A percentile compares a stretch with the other conserved stretches of the same genome.
These are phyloP conservation scores for Colletotrichum camelliae DNA, from an alignment of 2,329 filamentous ascomycete genomes.

Conservation along the genomic window DNA sequence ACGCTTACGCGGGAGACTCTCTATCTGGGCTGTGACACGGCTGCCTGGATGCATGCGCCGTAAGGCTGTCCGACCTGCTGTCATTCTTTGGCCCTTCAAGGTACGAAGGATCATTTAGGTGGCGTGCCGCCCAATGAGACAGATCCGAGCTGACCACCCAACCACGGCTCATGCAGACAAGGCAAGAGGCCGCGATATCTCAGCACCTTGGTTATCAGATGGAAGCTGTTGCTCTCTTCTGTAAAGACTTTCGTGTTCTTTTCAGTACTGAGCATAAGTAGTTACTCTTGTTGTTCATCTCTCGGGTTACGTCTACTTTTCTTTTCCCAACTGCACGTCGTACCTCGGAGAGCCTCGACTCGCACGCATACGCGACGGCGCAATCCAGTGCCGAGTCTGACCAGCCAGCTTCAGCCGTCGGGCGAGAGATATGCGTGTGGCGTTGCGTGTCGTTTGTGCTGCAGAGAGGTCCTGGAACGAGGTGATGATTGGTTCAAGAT, in stretches of 20 bases:
- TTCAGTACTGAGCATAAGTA: background rate
- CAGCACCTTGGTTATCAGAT: background rate
- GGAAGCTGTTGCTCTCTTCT: background rate
- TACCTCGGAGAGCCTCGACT: fast-evolving
- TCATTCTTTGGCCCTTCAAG: background rate
- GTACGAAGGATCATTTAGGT: background rate
- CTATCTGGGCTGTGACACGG: background rate
- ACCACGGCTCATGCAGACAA: background rate
- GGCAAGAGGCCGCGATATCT: background rate
- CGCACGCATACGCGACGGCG: background rate
- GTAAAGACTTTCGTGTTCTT: fast-evolving
- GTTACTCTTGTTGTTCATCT: background rate
- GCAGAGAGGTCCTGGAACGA: background rate
- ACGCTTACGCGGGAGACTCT: background rate
- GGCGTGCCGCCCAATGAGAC: background rate
- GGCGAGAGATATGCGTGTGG: background rate
- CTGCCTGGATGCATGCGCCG: background rate
- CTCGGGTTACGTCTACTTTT: background rate
- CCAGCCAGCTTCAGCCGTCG: background rate
- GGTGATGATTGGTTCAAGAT: constrained; percentile 1
- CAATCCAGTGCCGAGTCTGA: background rate
- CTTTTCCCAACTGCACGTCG: fast-evolving
- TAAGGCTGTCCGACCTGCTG: background rate
- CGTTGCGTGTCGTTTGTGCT: background rate
- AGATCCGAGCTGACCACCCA: background rate